phyloP scores from a whole-genome alignment of 2,329 filamentous ascomycete species.

The Alternaria sp. region DNA sequence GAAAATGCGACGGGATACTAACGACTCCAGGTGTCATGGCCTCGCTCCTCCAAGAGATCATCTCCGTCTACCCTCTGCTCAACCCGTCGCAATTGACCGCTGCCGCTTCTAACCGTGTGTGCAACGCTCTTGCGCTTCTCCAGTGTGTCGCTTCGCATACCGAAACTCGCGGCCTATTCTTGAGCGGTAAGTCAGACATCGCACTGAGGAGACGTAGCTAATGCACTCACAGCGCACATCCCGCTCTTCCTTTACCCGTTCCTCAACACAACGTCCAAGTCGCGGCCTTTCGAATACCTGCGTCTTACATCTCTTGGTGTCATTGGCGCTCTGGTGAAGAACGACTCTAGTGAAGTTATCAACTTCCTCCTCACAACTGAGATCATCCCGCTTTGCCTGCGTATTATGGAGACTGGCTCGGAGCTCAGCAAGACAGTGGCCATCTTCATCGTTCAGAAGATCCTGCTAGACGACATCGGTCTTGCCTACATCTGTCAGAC shows the following conservation, averaged over 20 bases:
- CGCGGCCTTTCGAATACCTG: conserved; percentile 94
- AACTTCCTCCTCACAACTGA: conserved; percentile 98
- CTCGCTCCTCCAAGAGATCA: conserved; percentile 95
- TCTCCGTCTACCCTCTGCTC: conserved; percentile 94
- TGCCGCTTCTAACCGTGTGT: conserved; percentile 95
- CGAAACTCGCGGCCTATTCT: conserved; percentile 89
- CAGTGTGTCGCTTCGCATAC: conserved; percentile 98
- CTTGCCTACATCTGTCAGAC: conserved; percentile 98
- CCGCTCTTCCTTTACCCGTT: conserved; percentile 98
- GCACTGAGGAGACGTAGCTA: conserved; percentile 10
- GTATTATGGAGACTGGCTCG: conserved; percentile 99
- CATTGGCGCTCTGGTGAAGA: conserved; percentile 96
- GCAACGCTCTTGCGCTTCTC: conserved; percentile 92
- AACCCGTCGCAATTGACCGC: conserved; percentile 97
- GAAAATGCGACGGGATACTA: conserved; percentile 11
- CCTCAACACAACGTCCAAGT: conserved; percentile 98
- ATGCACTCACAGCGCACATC: conserved; percentile 75
- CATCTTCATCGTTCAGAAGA: conserved; percentile 99
- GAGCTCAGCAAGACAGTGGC: conserved; percentile 98
- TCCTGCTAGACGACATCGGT: conserved; percentile 93
- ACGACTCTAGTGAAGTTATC: conserved; percentile 97
- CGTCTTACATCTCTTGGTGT: conserved; percentile 94
- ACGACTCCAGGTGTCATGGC: conserved; percentile 85
- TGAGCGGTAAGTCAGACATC: conserved; percentile 71
- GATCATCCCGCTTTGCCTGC: conserved; percentile 95